Evolutionary conservation across 192 early-diverging fungal species (phyloP), one percentile per base, ranked within the genome.

Genomic region (Mortierella hygrophila): DNA sequence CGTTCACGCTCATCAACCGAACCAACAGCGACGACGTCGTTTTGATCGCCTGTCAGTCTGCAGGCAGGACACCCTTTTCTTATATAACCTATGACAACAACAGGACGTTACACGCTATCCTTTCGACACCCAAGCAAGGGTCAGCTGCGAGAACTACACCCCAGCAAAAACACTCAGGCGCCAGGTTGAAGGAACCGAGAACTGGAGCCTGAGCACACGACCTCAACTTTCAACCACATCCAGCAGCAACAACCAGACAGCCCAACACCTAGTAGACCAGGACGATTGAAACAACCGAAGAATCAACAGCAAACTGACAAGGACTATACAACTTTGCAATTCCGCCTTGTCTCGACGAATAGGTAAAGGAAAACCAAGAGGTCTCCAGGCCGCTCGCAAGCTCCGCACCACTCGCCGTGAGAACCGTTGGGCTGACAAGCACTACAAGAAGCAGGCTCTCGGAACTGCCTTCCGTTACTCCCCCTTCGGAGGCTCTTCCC

Each of bases 401-500:
- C 93, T 99, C 87, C 96, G 97, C 89, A 97, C 94, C 91, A 96
- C 95, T 93, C 97, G 98, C 89, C 97, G 98, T 91, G 96, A 98
- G 88, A 94, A 99, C 92, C 95, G 98, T 85, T 99, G 98, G 98
- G 98, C 98, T 52, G 98, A 99, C 88, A 97, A 98, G 94, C 93
- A 95, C 87, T 99, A 98, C 96, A 99, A 99, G 95, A 96, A 97
- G 94, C 93, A 97, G 88, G 97, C 97, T 74, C 94, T 99, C 76
- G 98, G 98, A 90, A 99, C 99, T 88, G 97, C 97, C 79, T 99
- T 91, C 96, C 97, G 96, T 92, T 97, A 94, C 91, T 97, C 97
- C 88, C 99, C 99, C 55, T 99, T 99, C 93, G 98, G 97, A 92
- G 99, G 98, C 82, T 96, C 99, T 70, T 99, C 99, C 79, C 99